Evolutionary conservation across 1,284 basidiomycete genomes (phyloP).

Genomic region (Sanghuangporus sanghuang): DNA sequence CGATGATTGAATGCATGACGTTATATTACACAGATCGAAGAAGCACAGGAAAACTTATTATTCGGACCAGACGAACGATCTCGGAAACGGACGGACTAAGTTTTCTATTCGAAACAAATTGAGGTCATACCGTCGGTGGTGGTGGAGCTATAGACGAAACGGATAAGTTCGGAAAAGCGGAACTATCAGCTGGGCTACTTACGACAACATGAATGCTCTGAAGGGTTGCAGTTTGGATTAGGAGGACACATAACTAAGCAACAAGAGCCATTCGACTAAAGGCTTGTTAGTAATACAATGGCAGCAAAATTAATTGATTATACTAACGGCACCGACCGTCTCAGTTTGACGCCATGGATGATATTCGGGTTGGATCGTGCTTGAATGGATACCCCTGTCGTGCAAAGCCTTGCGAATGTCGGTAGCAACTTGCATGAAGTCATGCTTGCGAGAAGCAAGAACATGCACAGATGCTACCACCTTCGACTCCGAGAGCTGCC

Average conservation of each 20-base stretch:
- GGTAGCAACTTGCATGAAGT: slow-evolving; percentile 89
- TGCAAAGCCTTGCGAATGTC: slow-evolving; percentile 84
- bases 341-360: slow-evolving; percentile 34
- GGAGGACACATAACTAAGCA: slow-evolving; percentile 46
- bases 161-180: slow-evolving; percentile 1
- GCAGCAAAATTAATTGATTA: slow-evolving; percentile 31
- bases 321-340: slow-evolving; percentile 27
- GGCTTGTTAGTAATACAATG: not conserved
- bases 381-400: slow-evolving; percentile 89
- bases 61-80: not conserved
- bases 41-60: not conserved
- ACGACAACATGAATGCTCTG: slow-evolving; percentile 78
- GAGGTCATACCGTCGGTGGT: slow-evolving; percentile 36
- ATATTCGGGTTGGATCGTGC: slow-evolving; percentile 86
- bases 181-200: slow-evolving; percentile 30
- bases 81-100: not conserved
- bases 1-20: not conserved
- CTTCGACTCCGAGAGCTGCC: slow-evolving; percentile 89
- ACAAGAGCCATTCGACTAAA: slow-evolving; percentile 25
- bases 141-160: slow-evolving; percentile 40
- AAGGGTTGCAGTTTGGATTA: slow-evolving; percentile 58
- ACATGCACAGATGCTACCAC: slow-evolving; percentile 97
- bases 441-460: slow-evolving; percentile 69
- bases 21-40: not conserved
- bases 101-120: not conserved